Evolutionary conservation across 176 grass and related monocot species (phyloP), one percentile per base, ranked within the genome.

Genomic region (Oryza coarctata): DNA sequence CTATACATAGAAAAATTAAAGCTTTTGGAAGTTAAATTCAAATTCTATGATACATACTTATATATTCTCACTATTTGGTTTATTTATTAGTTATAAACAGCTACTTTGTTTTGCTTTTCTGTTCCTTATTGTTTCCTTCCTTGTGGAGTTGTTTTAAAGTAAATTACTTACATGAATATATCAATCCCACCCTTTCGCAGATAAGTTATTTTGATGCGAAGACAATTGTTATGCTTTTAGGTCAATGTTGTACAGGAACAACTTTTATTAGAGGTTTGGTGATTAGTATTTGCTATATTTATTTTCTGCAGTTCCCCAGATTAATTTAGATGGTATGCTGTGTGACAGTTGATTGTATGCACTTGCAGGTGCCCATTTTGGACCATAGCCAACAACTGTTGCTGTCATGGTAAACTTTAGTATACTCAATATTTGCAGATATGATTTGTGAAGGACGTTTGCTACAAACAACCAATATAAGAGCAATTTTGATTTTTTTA

Each of bases 201-300:
- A 93, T 93, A 86, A 93, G 93, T 75, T 93, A 98, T 91, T 98
- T 98, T 91, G 92, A 95, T 87, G 93, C 92, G 77, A 98, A 95
- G 63, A 90, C 95, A 71, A 98, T 98, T 92, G 93, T 98, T 84
- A 98, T 98, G 95, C 93, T 98, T 77, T 89, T 98, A 65, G 95
- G 95, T 58, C 95, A 98, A 88, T 98, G 95, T 87, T 98, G 92
- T 77, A 98, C 95, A 0, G 95, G 95, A 93, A 98, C 95, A 31
- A 98, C 93, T 75, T 98, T 98, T 76, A 98, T 98, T 43, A 98
- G 95, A 95, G 95, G 95, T 98, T 84, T 58, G 67, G 22, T 30
- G 67, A 35, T 82, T 70, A 35, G 25, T 43, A 67, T 41, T 75
- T 74, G 29, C 32, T 43, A 69, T 7, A 26, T 73, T 11, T 75